A percentile compares a stretch with the other conserved stretches of the same genome.
phyloP scores from a whole-genome alignment of 129 eudicot genomes.

The Ambrosia trifida region DNA sequence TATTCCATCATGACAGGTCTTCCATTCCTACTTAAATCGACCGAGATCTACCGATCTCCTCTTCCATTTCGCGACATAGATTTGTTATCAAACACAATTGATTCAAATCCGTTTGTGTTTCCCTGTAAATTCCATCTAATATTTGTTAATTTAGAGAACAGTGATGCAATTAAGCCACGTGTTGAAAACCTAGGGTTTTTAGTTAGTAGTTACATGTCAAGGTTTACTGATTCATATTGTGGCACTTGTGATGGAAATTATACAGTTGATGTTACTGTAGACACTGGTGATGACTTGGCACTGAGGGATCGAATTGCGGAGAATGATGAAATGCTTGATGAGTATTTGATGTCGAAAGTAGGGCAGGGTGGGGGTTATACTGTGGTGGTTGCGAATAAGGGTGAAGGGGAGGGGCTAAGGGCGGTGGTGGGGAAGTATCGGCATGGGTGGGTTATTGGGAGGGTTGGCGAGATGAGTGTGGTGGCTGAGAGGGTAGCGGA shows the following conservation, averaged over 20 bases:
- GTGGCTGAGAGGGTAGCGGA: constrained; percentile 66
- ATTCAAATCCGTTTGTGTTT: constrained; percentile 48
- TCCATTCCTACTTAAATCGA: constrained; percentile 80
- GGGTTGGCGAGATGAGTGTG: constrained; percentile 42
- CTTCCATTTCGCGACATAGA: constrained; percentile 81
- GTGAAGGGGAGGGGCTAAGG: constrained; percentile 53
- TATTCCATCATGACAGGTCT: constrained; percentile 47
- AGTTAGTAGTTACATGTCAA: constrained; percentile 50
- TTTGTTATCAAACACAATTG: constrained; percentile 51
- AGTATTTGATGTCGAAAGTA: constrained; percentile 43
- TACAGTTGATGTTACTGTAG: constrained; percentile 59
- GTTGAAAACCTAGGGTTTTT: constrained; percentile 52
- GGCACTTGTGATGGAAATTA: constrained; percentile 62
- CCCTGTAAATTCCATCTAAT: constrained; percentile 56
- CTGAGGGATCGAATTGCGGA: constrained; percentile 31
- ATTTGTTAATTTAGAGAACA: constrained; percentile 46
- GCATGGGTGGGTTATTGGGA: constrained; percentile 86
- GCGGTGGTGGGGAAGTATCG: constrained; percentile 87
- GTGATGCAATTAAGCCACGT: constrained; percentile 11
- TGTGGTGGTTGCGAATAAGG: constrained; percentile 62
- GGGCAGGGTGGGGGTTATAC: constrained; percentile 49
- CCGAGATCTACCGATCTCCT: constrained; percentile 88
- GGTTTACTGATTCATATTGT: constrained; percentile 43
- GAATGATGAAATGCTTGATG: constrained; percentile 63
- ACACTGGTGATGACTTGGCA: constrained; percentile 41